phyloP scores from a whole-genome alignment of 75 land plant genomes.

The Selaginella moellendorffii region DNA sequence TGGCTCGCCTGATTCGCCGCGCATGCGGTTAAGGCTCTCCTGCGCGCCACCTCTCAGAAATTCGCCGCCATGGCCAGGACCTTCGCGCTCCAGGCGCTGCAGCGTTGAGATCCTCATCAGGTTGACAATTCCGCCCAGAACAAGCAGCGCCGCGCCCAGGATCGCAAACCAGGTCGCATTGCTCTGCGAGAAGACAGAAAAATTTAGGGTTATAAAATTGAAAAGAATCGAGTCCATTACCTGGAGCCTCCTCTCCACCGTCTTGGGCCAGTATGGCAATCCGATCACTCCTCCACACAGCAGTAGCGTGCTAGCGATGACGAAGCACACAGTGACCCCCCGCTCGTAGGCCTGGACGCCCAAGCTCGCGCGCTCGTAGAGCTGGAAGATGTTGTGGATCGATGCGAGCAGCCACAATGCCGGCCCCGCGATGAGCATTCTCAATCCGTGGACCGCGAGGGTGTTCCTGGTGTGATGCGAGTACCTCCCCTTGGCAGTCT shows the following conservation, averaged over 20 bases:
- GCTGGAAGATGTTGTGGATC: conserved; percentile 61
- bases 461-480: background rate
- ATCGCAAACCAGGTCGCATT: conserved; percentile 42
- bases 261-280: conserved; percentile 11
- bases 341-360: conserved; percentile 52
- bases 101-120: conserved; percentile 46
- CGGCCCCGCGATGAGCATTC: conserved; percentile 64
- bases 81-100: conserved; percentile 30
- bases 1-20: conserved; percentile 12
- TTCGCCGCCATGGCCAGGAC: conserved; percentile 8
- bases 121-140: conserved; percentile 39
- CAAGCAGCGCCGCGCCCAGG: conserved; percentile 26
- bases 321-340: conserved; percentile 44
- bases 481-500: conserved; percentile 8
- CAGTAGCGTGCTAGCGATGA: conserved; percentile 47
- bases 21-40: conserved; percentile 1
- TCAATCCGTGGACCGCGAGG: conserved; percentile 34
- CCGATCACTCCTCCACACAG: conserved; percentile 40
- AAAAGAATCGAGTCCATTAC: too few relatives aligned
- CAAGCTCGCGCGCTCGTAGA: conserved; percentile 54
- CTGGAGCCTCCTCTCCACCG: conserved; percentile 2
- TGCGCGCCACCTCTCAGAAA: conserved; percentile 18
- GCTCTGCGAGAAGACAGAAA: background rate
- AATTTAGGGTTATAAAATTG: too few relatives aligned
- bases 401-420: conserved; percentile 66